Evolutionary conservation across 192 early-diverging fungal species (phyloP), one percentile per base, ranked within the genome.

Genomic region (Mortierella antarctica): DNA sequence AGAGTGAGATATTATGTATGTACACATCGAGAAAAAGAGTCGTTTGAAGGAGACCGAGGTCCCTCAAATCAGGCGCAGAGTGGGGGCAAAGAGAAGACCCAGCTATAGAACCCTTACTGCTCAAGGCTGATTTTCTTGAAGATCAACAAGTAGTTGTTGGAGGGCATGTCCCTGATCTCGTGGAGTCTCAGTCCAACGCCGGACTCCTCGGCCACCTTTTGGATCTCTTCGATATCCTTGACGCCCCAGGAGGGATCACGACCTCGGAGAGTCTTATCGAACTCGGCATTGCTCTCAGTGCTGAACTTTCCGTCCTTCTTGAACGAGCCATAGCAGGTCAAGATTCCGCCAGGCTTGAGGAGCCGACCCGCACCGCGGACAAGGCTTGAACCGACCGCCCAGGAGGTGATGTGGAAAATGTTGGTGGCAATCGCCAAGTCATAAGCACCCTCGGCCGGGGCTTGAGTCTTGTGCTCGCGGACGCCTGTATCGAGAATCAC

Each of bases 131-230:
- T 14, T 53, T 62, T 68, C 21, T 68, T 46, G 21, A 75, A 75
- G 53, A 68, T 44, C 17, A 75, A 44, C 59, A 75, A 2, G 65
- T 75, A 68, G 53, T 75, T 75, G 60, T 68, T 75, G 21, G 73
- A 75, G 6, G 73, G 73, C 65, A 75, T 68, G 17, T 75, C 57
- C 4, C 14, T 20, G 13, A 68, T 54, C 46, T 57, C 41, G 5
- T 20, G 17, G 17, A 75, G 57, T n/a, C 9, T 31, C 53, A 75
- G 3, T 7, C 44, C 5, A 7, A 66, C n/a, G 39, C 67, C 68
- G 31, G 31, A 10, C n/a, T 62, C 46, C 21, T 47, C 46, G 12
- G 65, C 59, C 6, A 68, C 52, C 7, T 48, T 58, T 23, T 56
- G 57, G 46, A 75, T 60, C 42, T 47, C 73, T 1, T 75, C 65